These are phyloP conservation scores for Pseudogymnoascus sp. DNA, from an alignment of 2,329 filamentous ascomycete species.

Conservation along the genomic window DNA sequence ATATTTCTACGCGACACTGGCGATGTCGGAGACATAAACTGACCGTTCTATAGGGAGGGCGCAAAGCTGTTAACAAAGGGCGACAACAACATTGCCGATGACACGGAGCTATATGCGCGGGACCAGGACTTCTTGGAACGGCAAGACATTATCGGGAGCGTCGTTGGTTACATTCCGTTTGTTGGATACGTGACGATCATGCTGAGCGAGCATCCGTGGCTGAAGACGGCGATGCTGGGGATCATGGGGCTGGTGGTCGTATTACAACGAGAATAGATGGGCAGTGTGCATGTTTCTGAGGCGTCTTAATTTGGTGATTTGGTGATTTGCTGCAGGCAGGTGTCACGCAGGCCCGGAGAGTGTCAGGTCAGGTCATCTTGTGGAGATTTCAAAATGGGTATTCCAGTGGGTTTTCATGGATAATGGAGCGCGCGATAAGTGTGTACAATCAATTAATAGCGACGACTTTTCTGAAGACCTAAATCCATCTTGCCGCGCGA, in stretches of 20 bases:
- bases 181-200: constrained; percentile 97
- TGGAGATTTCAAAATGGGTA: neutral
- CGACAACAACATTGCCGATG: constrained; percentile 91
- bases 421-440: neutral
- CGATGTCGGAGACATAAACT: neutral
- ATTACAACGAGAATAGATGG: constrained; percentile 68
- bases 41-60: constrained; percentile 33
- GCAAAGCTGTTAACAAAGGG: constrained; percentile 89
- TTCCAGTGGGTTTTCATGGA: neutral
- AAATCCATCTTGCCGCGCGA: neutral
- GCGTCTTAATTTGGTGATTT: neutral
- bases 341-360: neutral
- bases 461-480: neutral
- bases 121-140: constrained; percentile 83
- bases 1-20: neutral
- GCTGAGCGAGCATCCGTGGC: constrained; percentile 89
- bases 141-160: constrained; percentile 86
- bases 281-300: neutral
- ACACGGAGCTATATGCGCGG: constrained; percentile 80
- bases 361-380: neutral
- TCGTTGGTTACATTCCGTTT: constrained; percentile 84
- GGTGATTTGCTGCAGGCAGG: neutral
- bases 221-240: constrained; percentile 90
- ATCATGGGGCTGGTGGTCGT: constrained; percentile 94
- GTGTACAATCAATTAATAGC: neutral